phyloP scores from a whole-genome alignment of 129 eudicot genomes.

The Saposhnikovia divaricata region DNA sequence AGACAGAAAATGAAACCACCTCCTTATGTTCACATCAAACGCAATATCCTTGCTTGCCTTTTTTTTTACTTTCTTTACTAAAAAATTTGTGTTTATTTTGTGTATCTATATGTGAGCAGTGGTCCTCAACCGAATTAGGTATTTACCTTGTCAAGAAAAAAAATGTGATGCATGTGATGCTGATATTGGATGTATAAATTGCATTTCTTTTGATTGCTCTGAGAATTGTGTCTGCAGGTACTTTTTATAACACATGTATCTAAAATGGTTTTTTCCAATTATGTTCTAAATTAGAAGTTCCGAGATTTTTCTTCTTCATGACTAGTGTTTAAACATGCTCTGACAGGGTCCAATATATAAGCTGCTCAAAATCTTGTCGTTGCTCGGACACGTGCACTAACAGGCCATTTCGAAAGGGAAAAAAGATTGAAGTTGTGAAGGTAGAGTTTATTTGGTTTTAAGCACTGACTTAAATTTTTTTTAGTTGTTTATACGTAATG shows the following conservation, averaged over 20 bases:
- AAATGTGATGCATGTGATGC: conserved; percentile 46
- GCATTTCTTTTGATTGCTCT: conserved; percentile 58
- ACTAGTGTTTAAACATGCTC: conserved; percentile 21
- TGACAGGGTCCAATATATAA: conserved; percentile 75
- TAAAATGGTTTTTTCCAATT: background rate
- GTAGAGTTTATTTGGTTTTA: conserved; percentile 23
- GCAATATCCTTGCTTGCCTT: conserved; percentile 67
- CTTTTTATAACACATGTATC: conserved; percentile 15
- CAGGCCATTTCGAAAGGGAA: conserved; percentile 81
- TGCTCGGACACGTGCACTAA: conserved; percentile 78
- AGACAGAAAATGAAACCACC: conserved; percentile 48
- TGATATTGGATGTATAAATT: conserved; percentile 66
- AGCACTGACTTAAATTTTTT: background rate
- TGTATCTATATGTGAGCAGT: background rate
- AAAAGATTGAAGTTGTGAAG: conserved; percentile 68
- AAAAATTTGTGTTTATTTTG: background rate
- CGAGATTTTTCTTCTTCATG: background rate
- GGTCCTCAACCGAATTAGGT: conserved; percentile 43
- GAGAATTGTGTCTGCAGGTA: conserved; percentile 95
- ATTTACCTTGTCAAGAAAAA: conserved; percentile 64
- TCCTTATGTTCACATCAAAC: conserved; percentile 62
- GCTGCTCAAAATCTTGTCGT: conserved; percentile 85
- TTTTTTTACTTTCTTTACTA: background rate
- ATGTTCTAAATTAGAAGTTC: background rate
- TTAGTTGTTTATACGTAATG: background rate